Evolutionary conservation across 169 alveolate species (phyloP).

Genomic region (Plasmodium gallinaceum): DNA sequence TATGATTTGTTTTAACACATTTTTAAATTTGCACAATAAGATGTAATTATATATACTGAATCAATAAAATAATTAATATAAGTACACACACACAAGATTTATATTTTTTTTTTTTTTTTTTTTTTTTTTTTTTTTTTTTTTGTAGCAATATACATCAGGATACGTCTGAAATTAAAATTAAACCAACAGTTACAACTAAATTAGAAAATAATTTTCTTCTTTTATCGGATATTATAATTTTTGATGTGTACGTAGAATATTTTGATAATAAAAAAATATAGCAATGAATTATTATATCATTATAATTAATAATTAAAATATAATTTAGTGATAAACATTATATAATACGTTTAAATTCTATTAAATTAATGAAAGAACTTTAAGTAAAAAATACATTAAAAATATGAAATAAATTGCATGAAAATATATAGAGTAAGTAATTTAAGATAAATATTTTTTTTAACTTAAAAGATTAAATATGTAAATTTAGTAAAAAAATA

Average conservation of each 20-base stretch:
- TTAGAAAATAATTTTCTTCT: conserved; percentile 64
- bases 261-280: conserved; percentile 8
- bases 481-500: too few species aligned
- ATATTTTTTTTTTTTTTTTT: not conserved
- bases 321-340: too few species aligned
- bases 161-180: conserved; percentile 38
- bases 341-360: too few species aligned
- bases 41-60: conserved; percentile 17
- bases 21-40: conserved; percentile 58
- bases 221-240: conserved; percentile 59
- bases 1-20: conserved; percentile 47
- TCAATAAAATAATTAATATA: not conserved
- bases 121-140: not conserved
- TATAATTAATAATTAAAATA: too few species aligned
- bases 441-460: too few species aligned
- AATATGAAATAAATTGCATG: too few species aligned
- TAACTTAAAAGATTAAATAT: too few species aligned
- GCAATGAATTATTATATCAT: too few species aligned
- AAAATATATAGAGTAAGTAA: too few species aligned
- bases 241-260: conserved; percentile 49
- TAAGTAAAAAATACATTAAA: too few species aligned
- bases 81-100: not conserved
- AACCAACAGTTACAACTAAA: conserved; percentile 40
- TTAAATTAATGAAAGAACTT: too few species aligned
- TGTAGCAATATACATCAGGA: conserved; percentile 42